Base-by-base conservation (phyloP, 768 basidiomycete genomes). In the Collybia nuda region DNA sequence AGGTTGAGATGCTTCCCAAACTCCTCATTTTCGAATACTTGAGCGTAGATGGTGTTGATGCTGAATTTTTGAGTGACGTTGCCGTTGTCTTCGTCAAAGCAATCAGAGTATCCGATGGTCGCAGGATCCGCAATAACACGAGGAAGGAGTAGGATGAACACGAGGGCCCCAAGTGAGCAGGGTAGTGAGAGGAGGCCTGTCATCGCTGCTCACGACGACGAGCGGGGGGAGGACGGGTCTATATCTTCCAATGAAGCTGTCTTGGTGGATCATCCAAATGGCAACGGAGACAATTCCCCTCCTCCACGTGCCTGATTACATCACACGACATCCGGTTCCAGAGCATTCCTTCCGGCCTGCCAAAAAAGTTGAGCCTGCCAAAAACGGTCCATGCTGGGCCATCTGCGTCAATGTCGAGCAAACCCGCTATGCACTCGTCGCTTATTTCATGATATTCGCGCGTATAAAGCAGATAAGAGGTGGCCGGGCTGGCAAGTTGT, bases 401-500 rank as follows among this genome's bases (percentile, higher is more conserved):
- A 44, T 51, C 54, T 57, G 44, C 54, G 54, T 50, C 53, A 44
- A 60, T 55, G 53, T 55, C 57, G 51, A 54, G 47, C 50, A 48
- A 46, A 44, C 46, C 47, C 47, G 24, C 40, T 56, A 40, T 48
- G 55, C 56, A 56, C 46, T 40, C 60, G 48, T 15, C 55, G 59
- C 43, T 47, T 36, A 18, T 72, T 73, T 52, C 69, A 73, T 57
- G 64, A 72, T 39, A 51, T 62, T 5, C 63, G 72, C 12, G 47
- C 45, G 29, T 63, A 68, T 56, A 56, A 58, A 40, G 68, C 71
- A 38, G 76, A 78, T 52, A 44, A 62, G 36, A 67, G 86, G 44
- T 90, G 90, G 90, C 87, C 86, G 14, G 93, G 86, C 18, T 98
- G 92, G 91, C 79, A 87, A 56, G 86, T 97, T 17, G 75, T 96